phyloP scores from a whole-genome alignment of 2,329 filamentous ascomycete genomes.

The Talaromyces atroroseus region DNA sequence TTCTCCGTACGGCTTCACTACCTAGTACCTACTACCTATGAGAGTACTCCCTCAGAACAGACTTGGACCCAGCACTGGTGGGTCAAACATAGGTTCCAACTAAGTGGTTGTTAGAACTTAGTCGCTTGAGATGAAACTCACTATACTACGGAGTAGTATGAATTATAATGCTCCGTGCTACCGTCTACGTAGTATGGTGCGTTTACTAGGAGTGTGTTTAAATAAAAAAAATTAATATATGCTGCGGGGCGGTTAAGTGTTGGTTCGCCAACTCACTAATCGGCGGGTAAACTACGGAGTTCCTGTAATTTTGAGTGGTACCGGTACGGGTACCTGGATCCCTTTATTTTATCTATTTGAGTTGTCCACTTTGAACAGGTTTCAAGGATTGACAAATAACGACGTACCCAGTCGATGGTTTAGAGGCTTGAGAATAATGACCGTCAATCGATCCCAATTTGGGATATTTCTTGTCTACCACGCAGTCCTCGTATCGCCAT shows the following conservation, averaged over 20 bases:
- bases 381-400: too few relatives aligned
- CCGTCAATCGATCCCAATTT: too few relatives aligned
- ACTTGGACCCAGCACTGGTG: background rate
- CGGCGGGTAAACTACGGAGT: constrained; percentile 4
- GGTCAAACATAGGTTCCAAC: background rate
- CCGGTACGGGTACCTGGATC: background rate
- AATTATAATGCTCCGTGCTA: background rate
- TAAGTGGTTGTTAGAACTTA: too few relatives aligned
- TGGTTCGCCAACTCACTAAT: background rate
- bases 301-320: constrained; percentile 2
- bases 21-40: background rate
- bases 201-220: too few relatives aligned
- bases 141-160: background rate
- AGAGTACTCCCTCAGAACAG: background rate
- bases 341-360: background rate
- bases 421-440: too few relatives aligned
- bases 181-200: background rate
- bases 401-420: too few relatives aligned
- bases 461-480: too few relatives aligned
- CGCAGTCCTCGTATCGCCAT: too few relatives aligned
- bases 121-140: background rate
- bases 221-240: background rate
- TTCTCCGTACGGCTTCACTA: background rate
- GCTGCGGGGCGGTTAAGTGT: background rate
- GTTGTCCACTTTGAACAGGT: too few relatives aligned